phyloP scores from a whole-genome alignment of 345 rosid genomes.

The Citropsis articulata region DNA sequence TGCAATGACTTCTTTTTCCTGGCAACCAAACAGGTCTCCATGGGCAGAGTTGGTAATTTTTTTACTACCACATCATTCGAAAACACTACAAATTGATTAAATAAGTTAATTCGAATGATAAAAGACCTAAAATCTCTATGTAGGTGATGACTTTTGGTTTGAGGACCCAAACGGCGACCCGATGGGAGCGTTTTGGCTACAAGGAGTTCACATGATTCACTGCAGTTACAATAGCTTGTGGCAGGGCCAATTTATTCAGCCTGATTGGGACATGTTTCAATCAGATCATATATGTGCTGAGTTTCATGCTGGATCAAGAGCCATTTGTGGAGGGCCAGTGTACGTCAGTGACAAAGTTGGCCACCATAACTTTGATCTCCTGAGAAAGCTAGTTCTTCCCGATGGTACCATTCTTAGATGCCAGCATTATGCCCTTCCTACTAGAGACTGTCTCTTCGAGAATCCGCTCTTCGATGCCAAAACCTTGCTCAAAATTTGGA shows the following conservation, averaged over 20 bases:
- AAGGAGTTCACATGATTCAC: conserved; percentile 22
- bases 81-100: neutral
- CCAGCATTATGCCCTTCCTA: conserved; percentile 28
- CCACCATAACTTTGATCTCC: conserved; percentile 27
- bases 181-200: conserved; percentile 19
- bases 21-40: conserved; percentile 13
- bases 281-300: conserved; percentile 24
- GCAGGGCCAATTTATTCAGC: conserved; percentile 30
- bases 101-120: neutral
- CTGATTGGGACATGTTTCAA: conserved; percentile 37
- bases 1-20: conserved; percentile 20
- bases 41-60: conserved; percentile 18
- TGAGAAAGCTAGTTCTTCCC: conserved; percentile 26
- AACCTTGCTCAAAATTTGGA: conserved; percentile 14
- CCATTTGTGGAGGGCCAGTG: conserved; percentile 23
- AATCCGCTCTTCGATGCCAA: conserved; percentile 11
- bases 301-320: conserved; percentile 34
- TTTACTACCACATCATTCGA: neutral
- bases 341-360: conserved; percentile 29
- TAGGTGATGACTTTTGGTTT: conserved; percentile 21
- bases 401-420: conserved; percentile 26
- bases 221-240: conserved; percentile 29
- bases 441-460: conserved; percentile 23
- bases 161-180: conserved; percentile 18
- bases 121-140: neutral